Conservation (phyloP, 139 green algal genomes). For the Yamagishiella unicocca region DNA sequence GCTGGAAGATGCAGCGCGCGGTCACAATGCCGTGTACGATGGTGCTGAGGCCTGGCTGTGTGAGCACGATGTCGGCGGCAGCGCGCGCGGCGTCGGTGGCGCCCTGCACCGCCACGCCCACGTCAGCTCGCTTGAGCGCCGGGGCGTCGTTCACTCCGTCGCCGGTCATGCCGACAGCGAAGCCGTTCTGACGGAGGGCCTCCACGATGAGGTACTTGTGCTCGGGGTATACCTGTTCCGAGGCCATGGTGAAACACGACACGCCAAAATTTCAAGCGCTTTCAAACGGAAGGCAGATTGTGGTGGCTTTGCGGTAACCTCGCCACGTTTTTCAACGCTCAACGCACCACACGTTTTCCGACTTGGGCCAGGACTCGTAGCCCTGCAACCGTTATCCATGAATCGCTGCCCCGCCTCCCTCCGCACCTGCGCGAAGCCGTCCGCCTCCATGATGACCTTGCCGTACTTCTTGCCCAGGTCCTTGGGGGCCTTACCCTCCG, state of each 20-base stretch:
- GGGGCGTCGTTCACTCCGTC: conserved; percentile 99
- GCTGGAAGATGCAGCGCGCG: conserved; percentile 84
- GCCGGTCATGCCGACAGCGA: conserved; percentile 94
- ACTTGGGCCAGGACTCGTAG: too few relatives aligned
- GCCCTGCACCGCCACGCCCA: conserved; percentile 96
- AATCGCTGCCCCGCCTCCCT: too few relatives aligned
- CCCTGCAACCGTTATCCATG: too few relatives aligned
- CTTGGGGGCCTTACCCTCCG: conserved; percentile 79
- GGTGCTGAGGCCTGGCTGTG: conserved; percentile 79
- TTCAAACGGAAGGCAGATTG: too few relatives aligned
- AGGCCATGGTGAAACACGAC: too few relatives aligned
- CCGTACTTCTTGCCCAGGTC: conserved; percentile 81
- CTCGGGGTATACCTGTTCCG: conserved; percentile 69
- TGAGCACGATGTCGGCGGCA: conserved; percentile 94
- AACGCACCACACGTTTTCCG: too few relatives aligned
- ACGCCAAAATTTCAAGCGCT: conserved; percentile 14
- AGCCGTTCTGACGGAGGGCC: conserved; percentile 72
- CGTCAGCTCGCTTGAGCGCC: conserved; percentile 98
- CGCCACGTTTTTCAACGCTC: too few relatives aligned
- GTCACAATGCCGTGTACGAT: conserved; percentile 86
- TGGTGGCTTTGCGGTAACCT: too few relatives aligned
- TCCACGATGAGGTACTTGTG: conserved; percentile 91
- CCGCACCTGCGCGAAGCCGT: conserved; percentile 87
- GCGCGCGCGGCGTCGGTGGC: conserved; percentile 89
- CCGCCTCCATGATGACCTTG: conserved; percentile 79